Evolutionary conservation across 768 basidiomycete genomes (phyloP).

Genomic region (Clitopilus passeckerianus): DNA sequence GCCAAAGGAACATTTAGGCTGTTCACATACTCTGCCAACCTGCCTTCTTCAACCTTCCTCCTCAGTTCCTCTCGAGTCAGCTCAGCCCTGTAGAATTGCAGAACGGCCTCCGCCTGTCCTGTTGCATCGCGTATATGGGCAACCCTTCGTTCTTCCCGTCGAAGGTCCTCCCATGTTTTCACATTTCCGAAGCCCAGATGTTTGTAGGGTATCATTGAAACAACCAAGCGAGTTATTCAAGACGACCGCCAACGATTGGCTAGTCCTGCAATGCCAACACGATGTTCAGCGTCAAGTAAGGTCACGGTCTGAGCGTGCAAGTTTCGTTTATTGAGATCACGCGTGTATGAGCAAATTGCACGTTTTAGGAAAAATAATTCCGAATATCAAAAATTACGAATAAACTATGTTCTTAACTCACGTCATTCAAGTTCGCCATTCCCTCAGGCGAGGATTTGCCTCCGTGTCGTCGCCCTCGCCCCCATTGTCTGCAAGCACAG

Average conservation of each 20-base stretch:
- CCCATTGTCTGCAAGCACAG: slow-evolving; percentile 34
- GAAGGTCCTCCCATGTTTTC: background rate
- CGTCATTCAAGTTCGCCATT: slow-evolving; percentile 6
- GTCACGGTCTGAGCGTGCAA: background rate
- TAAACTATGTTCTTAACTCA: slow-evolving; percentile 17
- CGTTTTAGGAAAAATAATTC: background rate
- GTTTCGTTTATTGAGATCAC: background rate
- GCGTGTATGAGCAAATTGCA: background rate
- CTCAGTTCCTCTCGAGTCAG: slow-evolving; percentile 8
- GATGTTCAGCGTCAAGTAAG: background rate
- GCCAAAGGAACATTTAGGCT: no score
- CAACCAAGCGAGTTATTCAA: background rate
- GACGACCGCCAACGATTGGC: background rate
- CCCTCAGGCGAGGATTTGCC: background rate
- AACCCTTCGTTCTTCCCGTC: background rate
- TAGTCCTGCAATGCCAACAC: background rate
- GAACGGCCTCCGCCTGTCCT: slow-evolving; percentile 22
- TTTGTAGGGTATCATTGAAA: background rate
- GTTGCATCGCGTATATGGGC: slow-evolving; percentile 36
- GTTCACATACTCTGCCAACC: slow-evolving; percentile 13
- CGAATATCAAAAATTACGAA: background rate
- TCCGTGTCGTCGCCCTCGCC: slow-evolving; percentile 41
- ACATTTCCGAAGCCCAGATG: background rate
- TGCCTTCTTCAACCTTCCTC: slow-evolving; percentile 10
- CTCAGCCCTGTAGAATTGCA: background rate